A percentile compares a stretch with the other conserved stretches of the same genome.
These are phyloP conservation scores for Camelina hispida DNA, from an alignment of 345 rosid genomes.

Conservation along the genomic window DNA sequence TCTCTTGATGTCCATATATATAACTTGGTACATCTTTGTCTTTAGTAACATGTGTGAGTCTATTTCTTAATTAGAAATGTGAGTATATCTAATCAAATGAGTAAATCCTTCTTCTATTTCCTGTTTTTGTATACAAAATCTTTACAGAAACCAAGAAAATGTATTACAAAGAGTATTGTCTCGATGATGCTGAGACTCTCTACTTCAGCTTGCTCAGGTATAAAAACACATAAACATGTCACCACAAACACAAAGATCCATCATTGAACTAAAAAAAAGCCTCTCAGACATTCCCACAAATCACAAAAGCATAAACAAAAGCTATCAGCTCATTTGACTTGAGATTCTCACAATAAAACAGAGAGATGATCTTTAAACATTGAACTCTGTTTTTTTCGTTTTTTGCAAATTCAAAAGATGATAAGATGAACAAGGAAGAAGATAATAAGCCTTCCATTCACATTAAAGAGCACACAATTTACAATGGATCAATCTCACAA, in stretches of 20 bases:
- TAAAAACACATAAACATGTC: neutral
- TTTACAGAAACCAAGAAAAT: neutral
- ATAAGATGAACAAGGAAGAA: slow-evolving; percentile 5
- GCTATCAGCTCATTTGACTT: neutral
- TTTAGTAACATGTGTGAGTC: neutral
- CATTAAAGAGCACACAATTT: neutral
- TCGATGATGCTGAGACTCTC: neutral
- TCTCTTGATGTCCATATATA: slow-evolving; percentile 9
- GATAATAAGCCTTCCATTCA: neutral
- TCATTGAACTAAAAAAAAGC: slow-evolving; percentile 7
- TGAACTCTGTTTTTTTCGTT: neutral
- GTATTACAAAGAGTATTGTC: neutral
- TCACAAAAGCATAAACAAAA: slow-evolving; percentile 12
- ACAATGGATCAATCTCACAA: slow-evolving; percentile 18
- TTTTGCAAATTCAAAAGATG: slow-evolving; percentile 9
- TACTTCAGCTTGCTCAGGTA: neutral
- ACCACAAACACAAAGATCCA: neutral
- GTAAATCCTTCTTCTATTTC: neutral
- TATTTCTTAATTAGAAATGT: neutral
- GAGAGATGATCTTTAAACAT: slow-evolving; percentile 11
- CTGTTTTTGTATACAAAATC: neutral
- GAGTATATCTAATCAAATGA: slow-evolving; percentile 1
- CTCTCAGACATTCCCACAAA: neutral
- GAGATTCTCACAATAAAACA: neutral
- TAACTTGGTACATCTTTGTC: slow-evolving; percentile 3